Evolutionary conservation across 345 rosid genomes (phyloP).

Genomic region (Acer yangbiense): DNA sequence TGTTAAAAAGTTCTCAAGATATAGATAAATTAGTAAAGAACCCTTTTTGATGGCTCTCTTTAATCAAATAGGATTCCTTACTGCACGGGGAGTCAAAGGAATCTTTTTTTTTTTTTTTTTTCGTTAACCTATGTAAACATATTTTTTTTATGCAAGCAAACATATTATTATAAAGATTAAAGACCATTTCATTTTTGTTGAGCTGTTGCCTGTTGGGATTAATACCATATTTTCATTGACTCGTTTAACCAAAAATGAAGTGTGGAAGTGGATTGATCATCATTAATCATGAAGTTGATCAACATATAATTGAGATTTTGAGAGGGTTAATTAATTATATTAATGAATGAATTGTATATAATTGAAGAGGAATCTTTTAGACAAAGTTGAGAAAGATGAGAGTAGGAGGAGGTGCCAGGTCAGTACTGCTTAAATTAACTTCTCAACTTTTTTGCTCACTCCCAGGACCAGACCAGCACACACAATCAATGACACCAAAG

Average conservation of each 20-base stretch:
- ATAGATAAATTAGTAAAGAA: too few species aligned
- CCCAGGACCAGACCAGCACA: constrained; percentile 33
- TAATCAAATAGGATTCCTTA: too few species aligned
- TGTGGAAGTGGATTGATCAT: not conserved
- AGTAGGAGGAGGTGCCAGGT: constrained; percentile 22
- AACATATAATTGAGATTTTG: not conserved
- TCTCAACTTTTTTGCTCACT: constrained; percentile 22
- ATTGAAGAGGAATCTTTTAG: constrained; percentile 27
- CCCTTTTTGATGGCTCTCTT: too few species aligned
- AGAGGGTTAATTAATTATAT: constrained; percentile 1
- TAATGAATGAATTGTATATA: not conserved
- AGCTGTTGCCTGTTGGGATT: too few species aligned
- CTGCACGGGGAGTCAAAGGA: too few species aligned
- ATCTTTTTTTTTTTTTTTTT: too few species aligned
- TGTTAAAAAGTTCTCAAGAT: too few species aligned
- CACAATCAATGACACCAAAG: constrained; percentile 43
- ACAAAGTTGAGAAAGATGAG: constrained; percentile 18
- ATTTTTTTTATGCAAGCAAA: too few species aligned
- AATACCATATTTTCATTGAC: not conserved
- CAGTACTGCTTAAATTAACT: constrained; percentile 14
- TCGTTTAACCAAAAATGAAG: not conserved
- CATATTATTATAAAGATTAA: too few species aligned
- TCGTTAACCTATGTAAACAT: too few species aligned
- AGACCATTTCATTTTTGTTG: too few species aligned
- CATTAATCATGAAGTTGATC: not conserved